Conservation (phyloP, 1,284 basidiomycete species). For the Rhodotorula sp. region DNA sequence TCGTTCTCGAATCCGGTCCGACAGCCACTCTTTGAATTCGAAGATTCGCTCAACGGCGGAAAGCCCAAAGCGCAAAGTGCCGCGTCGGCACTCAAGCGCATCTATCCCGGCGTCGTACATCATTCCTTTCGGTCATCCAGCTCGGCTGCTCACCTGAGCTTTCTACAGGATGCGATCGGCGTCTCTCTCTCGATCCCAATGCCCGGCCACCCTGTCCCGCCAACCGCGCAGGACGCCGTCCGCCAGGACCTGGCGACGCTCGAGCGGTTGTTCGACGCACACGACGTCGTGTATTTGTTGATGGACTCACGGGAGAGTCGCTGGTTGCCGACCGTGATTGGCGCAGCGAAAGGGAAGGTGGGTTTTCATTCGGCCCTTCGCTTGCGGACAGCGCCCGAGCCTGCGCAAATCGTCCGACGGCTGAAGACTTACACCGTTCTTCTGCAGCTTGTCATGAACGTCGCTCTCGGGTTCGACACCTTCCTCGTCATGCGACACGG, state of each 20-base stretch:
- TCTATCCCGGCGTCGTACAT: slow-evolving; percentile 87
- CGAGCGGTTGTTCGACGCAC: slow-evolving; percentile 73
- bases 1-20: slow-evolving; percentile 96
- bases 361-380: no score
- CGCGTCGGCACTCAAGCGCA: slow-evolving; percentile 77
- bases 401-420: no score
- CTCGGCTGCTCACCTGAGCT: neutral
- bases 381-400: no score
- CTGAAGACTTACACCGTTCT: no score
- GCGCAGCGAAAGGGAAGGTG: slow-evolving; percentile 77
- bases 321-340: slow-evolving; percentile 90
- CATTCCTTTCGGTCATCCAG: no score
- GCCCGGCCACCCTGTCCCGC: slow-evolving; percentile 88
- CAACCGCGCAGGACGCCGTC: slow-evolving; percentile 57
- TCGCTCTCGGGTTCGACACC: slow-evolving; percentile 92
- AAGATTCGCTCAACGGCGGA: slow-evolving; percentile 89
- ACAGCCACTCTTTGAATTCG: slow-evolving; percentile 92
- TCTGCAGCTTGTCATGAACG: slow-evolving; percentile 81
- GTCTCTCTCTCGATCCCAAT: slow-evolving; percentile 82
- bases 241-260: slow-evolving; percentile 68
- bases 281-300: slow-evolving; percentile 89
- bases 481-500: slow-evolving; percentile 98
- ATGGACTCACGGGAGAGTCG: slow-evolving; percentile 97
- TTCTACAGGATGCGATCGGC: slow-evolving; percentile 68
- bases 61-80: slow-evolving; percentile 91